phyloP scores from a whole-genome alignment of 2,329 filamentous ascomycete species.

The Botrytis squamosa region DNA sequence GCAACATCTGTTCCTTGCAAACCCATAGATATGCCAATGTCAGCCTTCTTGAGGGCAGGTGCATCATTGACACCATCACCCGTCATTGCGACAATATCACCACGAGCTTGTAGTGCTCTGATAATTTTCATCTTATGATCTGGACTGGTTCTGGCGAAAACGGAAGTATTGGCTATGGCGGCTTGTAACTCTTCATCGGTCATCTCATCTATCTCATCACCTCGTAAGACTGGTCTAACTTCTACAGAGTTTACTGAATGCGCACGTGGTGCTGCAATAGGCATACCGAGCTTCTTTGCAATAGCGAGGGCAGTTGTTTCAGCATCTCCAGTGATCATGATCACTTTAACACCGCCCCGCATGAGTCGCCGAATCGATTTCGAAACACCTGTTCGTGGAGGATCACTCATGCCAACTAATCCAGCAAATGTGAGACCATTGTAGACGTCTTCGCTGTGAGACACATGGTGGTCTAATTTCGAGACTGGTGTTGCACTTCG shows the following conservation, averaged over 20 bases:
- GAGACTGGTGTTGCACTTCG: slow-evolving; percentile 54
- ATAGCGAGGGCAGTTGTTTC: slow-evolving; percentile 94
- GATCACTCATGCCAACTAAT: slow-evolving; percentile 95
- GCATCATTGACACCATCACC: slow-evolving; percentile 98
- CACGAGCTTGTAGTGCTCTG: slow-evolving; percentile 81
- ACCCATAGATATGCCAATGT: slow-evolving; percentile 98
- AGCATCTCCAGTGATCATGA: slow-evolving; percentile 98
- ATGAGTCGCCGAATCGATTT: slow-evolving; percentile 86
- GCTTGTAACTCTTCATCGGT: slow-evolving; percentile 78
- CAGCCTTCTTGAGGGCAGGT: slow-evolving; percentile 91
- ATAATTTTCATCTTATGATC: slow-evolving; percentile 99
- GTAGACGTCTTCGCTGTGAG: slow-evolving; percentile 71
- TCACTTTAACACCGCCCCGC: slow-evolving; percentile 91
- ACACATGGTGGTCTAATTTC: slow-evolving; percentile 32
- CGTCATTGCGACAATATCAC: slow-evolving; percentile 98
- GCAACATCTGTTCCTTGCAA: slow-evolving; percentile 92
- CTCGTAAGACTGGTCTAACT: slow-evolving; percentile 72
- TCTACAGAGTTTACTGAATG: slow-evolving; percentile 56
- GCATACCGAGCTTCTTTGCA: slow-evolving; percentile 92
- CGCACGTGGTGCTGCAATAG: slow-evolving; percentile 58
- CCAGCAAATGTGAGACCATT: slow-evolving; percentile 85
- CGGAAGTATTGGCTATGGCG: slow-evolving; percentile 83
- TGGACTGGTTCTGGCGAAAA: slow-evolving; percentile 93
- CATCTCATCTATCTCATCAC: slow-evolving; percentile 93
- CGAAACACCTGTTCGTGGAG: slow-evolving; percentile 85